Conservation (phyloP, 257 asterid species). For the Solanum tacnaense region DNA sequence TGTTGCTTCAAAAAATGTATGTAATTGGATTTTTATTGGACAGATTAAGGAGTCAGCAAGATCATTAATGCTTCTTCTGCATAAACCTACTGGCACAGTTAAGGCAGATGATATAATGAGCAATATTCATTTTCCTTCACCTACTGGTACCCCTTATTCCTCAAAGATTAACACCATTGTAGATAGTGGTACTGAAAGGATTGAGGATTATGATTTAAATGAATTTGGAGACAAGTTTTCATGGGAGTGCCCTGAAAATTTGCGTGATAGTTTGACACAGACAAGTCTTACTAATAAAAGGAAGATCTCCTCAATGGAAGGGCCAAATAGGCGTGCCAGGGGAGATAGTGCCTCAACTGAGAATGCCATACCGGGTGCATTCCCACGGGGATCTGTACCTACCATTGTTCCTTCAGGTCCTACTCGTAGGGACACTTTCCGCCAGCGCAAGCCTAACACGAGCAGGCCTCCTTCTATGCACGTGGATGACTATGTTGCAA, state of each 20-base stretch:
- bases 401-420: conserved; percentile 57
- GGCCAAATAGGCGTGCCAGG: conserved; percentile 58
- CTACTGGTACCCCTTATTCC: conserved; percentile 28
- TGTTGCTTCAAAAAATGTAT: neutral
- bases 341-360: conserved; percentile 52
- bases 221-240: conserved; percentile 51
- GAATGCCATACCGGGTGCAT: conserved; percentile 39
- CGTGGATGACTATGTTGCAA: conserved; percentile 92
- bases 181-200: conserved; percentile 38
- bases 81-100: conserved; percentile 29
- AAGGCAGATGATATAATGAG: conserved; percentile 36
- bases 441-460: conserved; percentile 96
- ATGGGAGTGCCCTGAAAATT: conserved; percentile 95
- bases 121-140: conserved; percentile 16
- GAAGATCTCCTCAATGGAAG: conserved; percentile 60
- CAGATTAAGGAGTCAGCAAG: conserved; percentile 60
- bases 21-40: conserved; percentile 4
- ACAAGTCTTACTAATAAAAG: conserved; percentile 47
- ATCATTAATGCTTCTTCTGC: conserved; percentile 43
- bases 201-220: conserved; percentile 37
- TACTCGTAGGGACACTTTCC: conserved; percentile 79
- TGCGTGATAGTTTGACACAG: conserved; percentile 72
- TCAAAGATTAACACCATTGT: conserved; percentile 41
- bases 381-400: conserved; percentile 60
- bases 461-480: conserved; percentile 99